A percentile compares a stretch with the other conserved stretches of the same genome.
Conservation (phyloP, 2,329 filamentous ascomycete genomes). For the Sporothrix luriei region DNA sequence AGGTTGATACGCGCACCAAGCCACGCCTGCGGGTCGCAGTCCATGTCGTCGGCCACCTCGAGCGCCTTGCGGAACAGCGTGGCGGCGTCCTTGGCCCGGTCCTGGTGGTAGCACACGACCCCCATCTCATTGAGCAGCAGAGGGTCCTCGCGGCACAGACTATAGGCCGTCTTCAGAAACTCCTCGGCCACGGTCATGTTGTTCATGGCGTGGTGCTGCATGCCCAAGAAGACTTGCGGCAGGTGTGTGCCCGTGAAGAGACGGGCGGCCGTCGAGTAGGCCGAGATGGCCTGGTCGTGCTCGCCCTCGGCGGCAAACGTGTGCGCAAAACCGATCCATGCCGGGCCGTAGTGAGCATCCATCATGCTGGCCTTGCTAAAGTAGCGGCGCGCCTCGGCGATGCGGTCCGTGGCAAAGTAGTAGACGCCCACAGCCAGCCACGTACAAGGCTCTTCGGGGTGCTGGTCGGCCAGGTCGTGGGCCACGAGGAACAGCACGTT, state of each 20-base stretch:
- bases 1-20: slow-evolving; percentile 84
- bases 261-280: slow-evolving; percentile 91
- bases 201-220: slow-evolving; percentile 96
- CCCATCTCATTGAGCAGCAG: slow-evolving; percentile 94
- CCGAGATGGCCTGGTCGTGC: slow-evolving; percentile 96
- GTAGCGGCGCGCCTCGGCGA: slow-evolving; percentile 90
- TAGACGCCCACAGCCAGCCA: slow-evolving; percentile 96
- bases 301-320: slow-evolving; percentile 97
- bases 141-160: slow-evolving; percentile 80
- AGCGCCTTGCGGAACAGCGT: slow-evolving; percentile 78
- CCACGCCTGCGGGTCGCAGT: slow-evolving; percentile 80
- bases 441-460: slow-evolving; percentile 86
- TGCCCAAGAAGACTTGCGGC: slow-evolving; percentile 92
- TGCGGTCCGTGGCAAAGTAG: slow-evolving; percentile 85
- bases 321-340: slow-evolving; percentile 98
- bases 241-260: slow-evolving; percentile 97
- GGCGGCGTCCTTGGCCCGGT: slow-evolving; percentile 73
- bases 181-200: slow-evolving; percentile 93
- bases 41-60: slow-evolving; percentile 74
- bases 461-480: slow-evolving; percentile 88
- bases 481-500: slow-evolving; percentile 89
- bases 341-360: slow-evolving; percentile 94
- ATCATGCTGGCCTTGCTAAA: slow-evolving; percentile 98
- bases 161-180: slow-evolving; percentile 87
- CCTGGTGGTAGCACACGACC: slow-evolving; percentile 92